Evolutionary conservation across 441 rosid species (phyloP).

Genomic region (Pelargonium myrrhifolium): DNA sequence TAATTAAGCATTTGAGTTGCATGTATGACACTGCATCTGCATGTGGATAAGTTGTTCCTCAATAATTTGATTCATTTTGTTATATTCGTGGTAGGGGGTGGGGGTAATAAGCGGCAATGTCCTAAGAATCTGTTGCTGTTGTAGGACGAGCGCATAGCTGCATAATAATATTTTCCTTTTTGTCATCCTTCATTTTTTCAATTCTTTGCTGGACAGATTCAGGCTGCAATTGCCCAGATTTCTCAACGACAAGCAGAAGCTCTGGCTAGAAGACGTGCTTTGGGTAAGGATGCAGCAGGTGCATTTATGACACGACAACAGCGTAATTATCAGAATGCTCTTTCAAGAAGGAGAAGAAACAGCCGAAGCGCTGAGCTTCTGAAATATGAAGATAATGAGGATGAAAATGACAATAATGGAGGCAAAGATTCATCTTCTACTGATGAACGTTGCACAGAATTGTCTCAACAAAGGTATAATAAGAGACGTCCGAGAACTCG

Average conservation of each 20-base stretch:
- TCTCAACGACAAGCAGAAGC: constrained; percentile 59
- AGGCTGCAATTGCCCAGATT: constrained; percentile 65
- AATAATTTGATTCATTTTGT: neutral
- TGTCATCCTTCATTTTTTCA: constrained; percentile 15
- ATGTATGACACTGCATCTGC: neutral
- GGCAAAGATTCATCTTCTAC: constrained; percentile 68
- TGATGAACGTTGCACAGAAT: constrained; percentile 56
- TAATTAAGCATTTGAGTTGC: neutral
- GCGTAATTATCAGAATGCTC: constrained; percentile 27
- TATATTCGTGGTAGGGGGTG: neutral
- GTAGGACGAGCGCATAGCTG: neutral
- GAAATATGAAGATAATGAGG: constrained; percentile 49
- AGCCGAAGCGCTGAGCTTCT: constrained; percentile 31
- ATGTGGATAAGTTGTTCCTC: neutral
- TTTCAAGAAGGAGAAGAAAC: constrained; percentile 42
- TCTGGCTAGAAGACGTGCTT: constrained; percentile 40
- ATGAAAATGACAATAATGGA: constrained; percentile 47
- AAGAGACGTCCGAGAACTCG: constrained; percentile 47
- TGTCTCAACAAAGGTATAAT: constrained; percentile 38
- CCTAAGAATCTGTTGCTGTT: neutral
- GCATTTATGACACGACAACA: constrained; percentile 38
- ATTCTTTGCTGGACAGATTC: constrained; percentile 45
- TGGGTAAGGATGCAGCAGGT: constrained; percentile 43
- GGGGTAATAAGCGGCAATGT: neutral
- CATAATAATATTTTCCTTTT: constrained; percentile 7